Conservation (phyloP, 148 eudicot genomes). For the Camellia sinensis region DNA sequence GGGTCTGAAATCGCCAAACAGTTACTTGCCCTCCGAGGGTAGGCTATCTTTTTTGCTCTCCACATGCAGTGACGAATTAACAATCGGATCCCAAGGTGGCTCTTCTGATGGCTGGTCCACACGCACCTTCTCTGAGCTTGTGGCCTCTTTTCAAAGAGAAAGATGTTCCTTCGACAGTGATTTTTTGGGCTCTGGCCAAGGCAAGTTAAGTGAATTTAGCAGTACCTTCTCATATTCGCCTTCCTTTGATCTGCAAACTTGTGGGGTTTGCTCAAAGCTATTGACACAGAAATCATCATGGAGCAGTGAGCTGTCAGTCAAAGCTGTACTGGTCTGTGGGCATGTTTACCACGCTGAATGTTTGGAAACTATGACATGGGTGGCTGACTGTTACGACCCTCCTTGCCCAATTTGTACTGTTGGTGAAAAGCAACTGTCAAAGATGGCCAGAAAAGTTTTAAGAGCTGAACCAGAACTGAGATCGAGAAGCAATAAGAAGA, state of each 20-base stretch:
- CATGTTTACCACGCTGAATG: constrained; percentile 88
- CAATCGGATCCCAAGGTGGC: constrained; percentile 56
- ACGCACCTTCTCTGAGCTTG: constrained; percentile 55
- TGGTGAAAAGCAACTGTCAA: constrained; percentile 63
- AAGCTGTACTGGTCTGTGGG: constrained; percentile 72
- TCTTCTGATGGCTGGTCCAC: constrained; percentile 76
- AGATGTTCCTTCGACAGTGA: constrained; percentile 80
- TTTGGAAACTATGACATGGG: constrained; percentile 73
- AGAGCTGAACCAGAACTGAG: constrained; percentile 60
- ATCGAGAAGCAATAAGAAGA: constrained; percentile 47
- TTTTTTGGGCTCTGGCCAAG: constrained; percentile 39
- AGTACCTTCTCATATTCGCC: constrained; percentile 36
- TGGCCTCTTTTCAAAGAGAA: constrained; percentile 52
- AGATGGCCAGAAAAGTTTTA: constrained; percentile 54
- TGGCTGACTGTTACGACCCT: constrained; percentile 70
- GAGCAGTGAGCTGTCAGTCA: constrained; percentile 63
- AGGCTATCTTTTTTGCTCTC: constrained; percentile 34
- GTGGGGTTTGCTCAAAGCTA: constrained; percentile 73
- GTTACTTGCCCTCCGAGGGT: constrained; percentile 42
- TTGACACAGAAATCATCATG: constrained; percentile 66
- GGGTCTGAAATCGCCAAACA: constrained; percentile 60
- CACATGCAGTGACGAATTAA: constrained; percentile 50
- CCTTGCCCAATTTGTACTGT: constrained; percentile 80
- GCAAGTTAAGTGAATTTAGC: constrained; percentile 39
- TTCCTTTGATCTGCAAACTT: constrained; percentile 46